Evolutionary conservation across 768 basidiomycete genomes (phyloP), one percentile per base, ranked within the genome.

Genomic region (Atractiella rhizophila): DNA sequence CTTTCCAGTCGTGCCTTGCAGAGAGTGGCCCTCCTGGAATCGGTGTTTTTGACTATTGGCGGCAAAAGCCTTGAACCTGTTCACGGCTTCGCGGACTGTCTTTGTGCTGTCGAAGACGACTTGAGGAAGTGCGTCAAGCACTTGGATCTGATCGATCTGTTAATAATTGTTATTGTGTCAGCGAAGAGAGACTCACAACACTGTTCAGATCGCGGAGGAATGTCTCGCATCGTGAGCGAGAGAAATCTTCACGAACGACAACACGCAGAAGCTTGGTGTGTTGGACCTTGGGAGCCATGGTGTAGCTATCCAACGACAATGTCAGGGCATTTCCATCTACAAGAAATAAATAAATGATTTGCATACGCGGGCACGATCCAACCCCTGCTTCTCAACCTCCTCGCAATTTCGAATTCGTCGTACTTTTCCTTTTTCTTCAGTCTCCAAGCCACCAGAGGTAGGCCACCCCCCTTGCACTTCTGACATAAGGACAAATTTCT

Each of bases 1-100:
- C 51, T 60, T 60, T 20, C 57, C 59, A 46, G 54, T 47, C 39
- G 55, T 57, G n/a, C 50, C 57, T 20, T 47, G 49, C 15, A 60
- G 53, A n/a, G 54, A 55, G 42, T 60, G 56, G 35, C 54, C 49
- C 34, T 59, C 56, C 19, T 55, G 43, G 3, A 26, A 7, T 30
- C 50, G 46, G 11, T 12, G 13, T 24, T 4, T 24, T 20, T 33
- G 26, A 31, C 23, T n/a, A 5, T 15, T 5, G 5, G 12, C 28
- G 6, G 4, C 9, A 16, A 15, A n/a, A 7, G 15, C 19, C 15
- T 2, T 19, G n/a, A 15, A 18, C n/a, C 1, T 3, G 0, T 5
- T 16, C 4, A 13, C 11, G 12, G 39, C 34, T 34, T 37, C 21
- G 42, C 36, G 10, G 31, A 19, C 19, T 44, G 37, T 9, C 34